Conservation (phyloP, 2,329 filamentous ascomycete genomes). For the Clonostachys byssicola region DNA sequence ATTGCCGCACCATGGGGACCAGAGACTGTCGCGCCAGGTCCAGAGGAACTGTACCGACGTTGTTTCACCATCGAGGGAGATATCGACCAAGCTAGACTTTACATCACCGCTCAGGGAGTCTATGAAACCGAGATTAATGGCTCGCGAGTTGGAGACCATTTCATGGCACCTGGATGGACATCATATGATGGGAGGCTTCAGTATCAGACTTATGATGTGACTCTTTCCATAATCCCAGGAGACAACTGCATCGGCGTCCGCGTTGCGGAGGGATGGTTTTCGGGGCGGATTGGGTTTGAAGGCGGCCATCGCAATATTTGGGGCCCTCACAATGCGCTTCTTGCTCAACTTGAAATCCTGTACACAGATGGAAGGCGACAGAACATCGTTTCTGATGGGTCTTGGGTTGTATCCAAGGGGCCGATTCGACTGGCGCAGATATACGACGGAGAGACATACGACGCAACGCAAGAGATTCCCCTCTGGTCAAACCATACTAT, state of each 20-base stretch:
- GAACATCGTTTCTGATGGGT: background rate
- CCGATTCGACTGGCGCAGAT: background rate
- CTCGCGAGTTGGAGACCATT: background rate
- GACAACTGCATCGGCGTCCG: background rate
- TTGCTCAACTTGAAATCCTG: background rate
- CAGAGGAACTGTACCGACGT: background rate
- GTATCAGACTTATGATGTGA: constrained; percentile 1
- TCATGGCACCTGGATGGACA: constrained; percentile 1
- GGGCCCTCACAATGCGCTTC: background rate
- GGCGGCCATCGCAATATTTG: constrained; percentile 1
- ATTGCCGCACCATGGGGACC: background rate
- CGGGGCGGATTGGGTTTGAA: background rate
- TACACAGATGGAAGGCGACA: background rate
- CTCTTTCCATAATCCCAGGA: background rate
- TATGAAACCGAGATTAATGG: background rate
- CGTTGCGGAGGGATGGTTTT: background rate
- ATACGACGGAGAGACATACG: constrained; percentile 1
- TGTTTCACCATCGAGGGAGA: background rate
- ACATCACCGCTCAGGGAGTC: constrained; percentile 1
- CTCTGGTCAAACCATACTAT: background rate
- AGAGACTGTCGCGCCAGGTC: background rate
- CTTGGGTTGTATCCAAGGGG: background rate
- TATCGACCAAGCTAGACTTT: background rate
- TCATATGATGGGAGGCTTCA: background rate
- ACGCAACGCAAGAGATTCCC: background rate